Evolutionary conservation across 805 yeast species (phyloP), one percentile per base, ranked within the genome.

Genomic region (Lipomyces sp.): DNA sequence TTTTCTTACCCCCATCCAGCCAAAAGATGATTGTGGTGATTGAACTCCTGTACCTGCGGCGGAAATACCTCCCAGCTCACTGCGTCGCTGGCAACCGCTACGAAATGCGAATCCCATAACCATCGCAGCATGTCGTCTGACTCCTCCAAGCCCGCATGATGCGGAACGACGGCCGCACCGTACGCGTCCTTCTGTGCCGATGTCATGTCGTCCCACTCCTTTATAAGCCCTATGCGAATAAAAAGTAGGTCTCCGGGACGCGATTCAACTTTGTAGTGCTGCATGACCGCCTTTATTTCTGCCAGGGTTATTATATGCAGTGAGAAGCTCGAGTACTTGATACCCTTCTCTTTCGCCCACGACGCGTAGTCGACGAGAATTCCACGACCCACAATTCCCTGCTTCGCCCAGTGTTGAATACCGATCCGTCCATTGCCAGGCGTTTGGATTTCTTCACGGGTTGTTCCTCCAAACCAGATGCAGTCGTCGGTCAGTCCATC

Each of bases 1-100:
- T n/a, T n/a, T n/a, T n/a, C n/a, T n/a, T n/a, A n/a, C 4, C 78
- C 78, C 77, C 77, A 75, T 2, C 77, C 74, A 4, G 73, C 72
- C 29, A 72, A 59, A 29, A 67, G 10, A 3, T 15, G 4, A 18
- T 60, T 50, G 30, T 79, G 84, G 34, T 34, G 10, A 4, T 15
- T n/a, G 30, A 8, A n/a, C 8, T 6, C n/a, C n/a, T 7, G 13
- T 15, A 13, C 7, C 13, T 39, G n/a, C 7, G 45, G 45, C 3
- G 62, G 62, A 29, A 42, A 58, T 15, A 42, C 61, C 48, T 58
- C 62, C 32, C 10, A 58, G 8, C 59, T 32, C 4, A 11, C n/a
- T 15, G 60, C 32, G 33, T 58, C 62, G 7, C 56, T 42, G 2
- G 62, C 62, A 8, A 58, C 62, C 13, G 62, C 62, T 5, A 59